Percentiles rank a stretch among this genome's conserved stretches.
Evolutionary conservation across 1,284 basidiomycete species (phyloP).

Genomic region (Phellinidium pouzarii): DNA sequence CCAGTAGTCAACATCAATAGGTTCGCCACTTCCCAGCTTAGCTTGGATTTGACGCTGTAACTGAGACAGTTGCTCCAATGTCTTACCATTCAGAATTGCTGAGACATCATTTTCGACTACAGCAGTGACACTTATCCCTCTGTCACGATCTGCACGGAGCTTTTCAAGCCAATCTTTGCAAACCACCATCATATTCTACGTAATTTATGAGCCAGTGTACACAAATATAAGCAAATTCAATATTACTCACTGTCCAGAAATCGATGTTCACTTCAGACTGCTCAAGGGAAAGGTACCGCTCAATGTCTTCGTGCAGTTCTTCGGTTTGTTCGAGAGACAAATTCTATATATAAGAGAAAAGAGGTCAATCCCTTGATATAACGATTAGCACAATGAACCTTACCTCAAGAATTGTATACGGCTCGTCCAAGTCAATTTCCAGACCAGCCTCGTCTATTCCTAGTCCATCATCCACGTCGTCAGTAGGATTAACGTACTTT

Average conservation of each 20-base stretch:
- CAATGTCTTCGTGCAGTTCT: slow-evolving; percentile 92
- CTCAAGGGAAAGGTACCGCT: slow-evolving; percentile 86
- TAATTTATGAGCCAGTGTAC: slow-evolving; percentile 8
- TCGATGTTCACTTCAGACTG: slow-evolving; percentile 82
- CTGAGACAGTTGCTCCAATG: slow-evolving; percentile 74
- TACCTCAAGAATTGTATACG: slow-evolving; percentile 93
- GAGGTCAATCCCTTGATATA: background rate
- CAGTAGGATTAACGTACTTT: slow-evolving; percentile 71
- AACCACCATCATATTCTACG: slow-evolving; percentile 91
- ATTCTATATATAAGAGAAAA: slow-evolving; percentile 45
- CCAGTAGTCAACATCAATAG: slow-evolving; percentile 98
- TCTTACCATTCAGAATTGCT: slow-evolving; percentile 69
- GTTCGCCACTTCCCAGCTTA: slow-evolving; percentile 88
- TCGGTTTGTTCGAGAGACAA: slow-evolving; percentile 83
- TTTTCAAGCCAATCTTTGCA: slow-evolving; percentile 89
- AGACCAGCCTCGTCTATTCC: slow-evolving; percentile 76
- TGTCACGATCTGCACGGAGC: slow-evolving; percentile 52
- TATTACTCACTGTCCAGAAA: slow-evolving; percentile 84
- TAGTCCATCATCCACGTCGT: slow-evolving; percentile 62
- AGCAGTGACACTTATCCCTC: slow-evolving; percentile 59
- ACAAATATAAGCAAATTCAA: slow-evolving; percentile 2
- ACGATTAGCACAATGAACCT: background rate
- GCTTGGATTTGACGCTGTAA: slow-evolving; percentile 84
- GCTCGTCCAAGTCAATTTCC: slow-evolving; percentile 97
- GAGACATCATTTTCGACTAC: slow-evolving; percentile 81